Evolutionary conservation across 2,329 filamentous ascomycete species (phyloP), one percentile per base, ranked within the genome.

Genomic region (Beauveria sp.): DNA sequence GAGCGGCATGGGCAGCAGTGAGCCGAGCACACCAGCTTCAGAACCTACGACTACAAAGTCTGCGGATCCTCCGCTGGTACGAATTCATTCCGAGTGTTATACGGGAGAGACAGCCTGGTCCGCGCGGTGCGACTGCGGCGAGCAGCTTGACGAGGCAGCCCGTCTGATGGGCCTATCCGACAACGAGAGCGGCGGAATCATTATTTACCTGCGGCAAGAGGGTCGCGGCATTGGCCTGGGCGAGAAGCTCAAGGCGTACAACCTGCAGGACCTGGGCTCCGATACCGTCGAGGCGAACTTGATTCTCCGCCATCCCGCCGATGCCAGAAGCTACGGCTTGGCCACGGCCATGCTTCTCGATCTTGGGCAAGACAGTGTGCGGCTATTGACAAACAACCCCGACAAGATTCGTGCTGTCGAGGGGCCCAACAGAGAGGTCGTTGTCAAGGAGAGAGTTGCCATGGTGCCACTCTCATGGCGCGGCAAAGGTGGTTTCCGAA

Each of bases 91-190:
- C 3, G 94, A 99, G 75, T 99, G 94, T 77, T 99, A 99, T 75
- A 99, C 94, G 0, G 94, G 94, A 62, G 94, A 99, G 79, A 99
- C 94, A 1, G 94, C 96, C 1, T 97, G 94, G 94, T 97, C 92
- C 8, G 93, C 94, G 41, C 87, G 94, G 30, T 99, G 94, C 77
- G 94, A 99, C 76, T 99, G 94, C 73, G 94, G 94, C 61, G 94
- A 99, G 76, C 94, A 99, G 73, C 82, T 99, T 2, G 94, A 99
- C 73, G 94, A 99, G 77, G 94, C 94, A 1, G 94, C 93, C 1
- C 84, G 94, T 28, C 78, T 99, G 2, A 99, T 99, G 94, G 88
- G 89, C 18, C 78, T 92, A 30, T 87, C 85, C 10, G 72, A 77
- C 63, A 79, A 80, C 67, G 71, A 79, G 58, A 83, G 79, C 2